Conservation (phyloP, 805 yeast genomes). For the Yarrowia hollandica region DNA sequence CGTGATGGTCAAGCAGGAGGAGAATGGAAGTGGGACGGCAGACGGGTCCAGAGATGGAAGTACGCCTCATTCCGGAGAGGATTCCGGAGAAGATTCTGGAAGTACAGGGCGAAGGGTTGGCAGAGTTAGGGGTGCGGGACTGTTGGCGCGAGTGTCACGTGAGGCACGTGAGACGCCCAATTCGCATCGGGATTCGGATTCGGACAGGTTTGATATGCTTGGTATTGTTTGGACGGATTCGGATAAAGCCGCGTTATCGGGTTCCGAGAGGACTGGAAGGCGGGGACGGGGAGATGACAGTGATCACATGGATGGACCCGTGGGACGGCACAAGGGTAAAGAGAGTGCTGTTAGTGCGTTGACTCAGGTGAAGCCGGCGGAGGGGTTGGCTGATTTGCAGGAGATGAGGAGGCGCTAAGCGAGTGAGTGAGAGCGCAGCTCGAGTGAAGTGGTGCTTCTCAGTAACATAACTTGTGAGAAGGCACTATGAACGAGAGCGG, state of each 20-base stretch:
- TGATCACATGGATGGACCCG: not conserved
- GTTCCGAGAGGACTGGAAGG: constrained; percentile 4
- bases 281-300: constrained; percentile 15
- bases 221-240: constrained; percentile 19
- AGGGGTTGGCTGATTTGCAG: not conserved
- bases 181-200: constrained; percentile 20
- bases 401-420: constrained; percentile 6
- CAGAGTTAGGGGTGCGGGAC: not conserved
- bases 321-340: not conserved
- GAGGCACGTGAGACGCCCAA: constrained; percentile 2
- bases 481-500: no score
- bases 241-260: constrained; percentile 5
- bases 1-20: not conserved
- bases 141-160: not conserved
- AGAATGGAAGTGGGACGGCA: not conserved
- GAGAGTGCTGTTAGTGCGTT: constrained; percentile 6
- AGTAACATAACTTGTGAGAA: no score
- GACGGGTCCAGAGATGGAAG: constrained; percentile 6
- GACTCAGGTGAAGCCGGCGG: constrained; percentile 12
- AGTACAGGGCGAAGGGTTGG: constrained; percentile 6
- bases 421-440: no score
- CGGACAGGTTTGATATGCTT: constrained; percentile 11
- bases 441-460: no score
- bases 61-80: constrained; percentile 13
- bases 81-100: constrained; percentile 13